Conservation (phyloP, 2,329 filamentous ascomycete genomes). For the Aureobasidium sp. region DNA sequence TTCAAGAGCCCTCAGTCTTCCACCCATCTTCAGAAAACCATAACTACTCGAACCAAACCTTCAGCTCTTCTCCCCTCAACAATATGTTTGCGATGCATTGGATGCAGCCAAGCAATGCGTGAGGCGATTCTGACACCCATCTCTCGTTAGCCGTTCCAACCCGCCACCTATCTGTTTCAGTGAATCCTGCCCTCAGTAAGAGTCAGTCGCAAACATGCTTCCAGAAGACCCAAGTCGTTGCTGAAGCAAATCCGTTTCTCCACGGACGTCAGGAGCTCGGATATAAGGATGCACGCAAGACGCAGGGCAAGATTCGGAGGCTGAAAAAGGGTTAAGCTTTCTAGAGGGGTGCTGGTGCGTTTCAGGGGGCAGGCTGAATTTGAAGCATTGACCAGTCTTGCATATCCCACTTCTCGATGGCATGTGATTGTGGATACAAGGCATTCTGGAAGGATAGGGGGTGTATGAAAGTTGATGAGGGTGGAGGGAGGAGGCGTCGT, state of each 20-base stretch:
- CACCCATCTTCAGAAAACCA: background rate
- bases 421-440: slow-evolving; percentile 5
- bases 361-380: background rate
- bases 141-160: background rate
- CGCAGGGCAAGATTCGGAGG: background rate
- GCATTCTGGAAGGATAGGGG: background rate
- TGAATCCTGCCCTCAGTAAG: background rate
- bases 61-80: background rate
- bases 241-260: background rate
- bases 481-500: background rate
- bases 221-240: background rate
- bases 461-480: background rate
- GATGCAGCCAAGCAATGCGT: background rate
- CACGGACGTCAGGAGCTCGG: background rate
- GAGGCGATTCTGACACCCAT: background rate
- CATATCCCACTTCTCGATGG: background rate
- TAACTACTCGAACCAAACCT: background rate
- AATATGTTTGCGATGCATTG: background rate
- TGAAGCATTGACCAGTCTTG: background rate
- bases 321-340: background rate
- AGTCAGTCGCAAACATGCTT: background rate
- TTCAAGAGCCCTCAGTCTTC: background rate
- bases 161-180: background rate
- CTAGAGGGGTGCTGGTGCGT: background rate
- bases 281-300: background rate